Evolutionary conservation across 2,329 filamentous ascomycete species (phyloP), one percentile per base, ranked within the genome.

Genomic region (Fusarium acutatum): DNA sequence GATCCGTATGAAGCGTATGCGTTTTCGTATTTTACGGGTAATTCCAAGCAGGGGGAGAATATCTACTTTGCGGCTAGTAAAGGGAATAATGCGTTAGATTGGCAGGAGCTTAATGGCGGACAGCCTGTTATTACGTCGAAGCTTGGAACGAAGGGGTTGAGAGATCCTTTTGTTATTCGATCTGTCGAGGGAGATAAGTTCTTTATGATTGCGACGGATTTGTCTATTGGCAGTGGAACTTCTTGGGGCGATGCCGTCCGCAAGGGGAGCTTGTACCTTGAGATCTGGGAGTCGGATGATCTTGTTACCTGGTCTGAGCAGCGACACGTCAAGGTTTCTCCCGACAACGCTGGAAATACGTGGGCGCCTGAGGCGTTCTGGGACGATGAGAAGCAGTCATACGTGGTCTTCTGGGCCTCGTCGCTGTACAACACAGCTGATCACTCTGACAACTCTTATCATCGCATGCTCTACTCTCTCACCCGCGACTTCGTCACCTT

Each of bases 291-390:
- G 72, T 86, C 86, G 0, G 79, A 79, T 22, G 86, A 88, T 63
- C 81, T 88, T 3, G 79, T 84, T 30, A 85, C 77, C n/a, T 88
- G 87, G 87, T 86, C 85, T 3, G 80, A 78, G 26, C 86, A 88
- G 64, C 83, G 87, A 22, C 86, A 88, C 28, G 79, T 87, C 28
- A 80, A 83, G 11, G 85, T 88, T 0, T 87, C 86, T 1, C 86
- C 86, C 0, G 69, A 81, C 2, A 85, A 82, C 1, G 87, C 86
- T 1, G 87, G 87, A 7, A 89, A 87, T 56, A 88, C 87, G 2
- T 88, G 86, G 86, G 86, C 86, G 0, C 86, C 86, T 0, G 86
- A 88, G 49, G 86, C 86, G 0, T 87, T 85, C 74, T 88, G 85
- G 62, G 86, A 88, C 20, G 76, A 82, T 0, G 80, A 79, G 1